A percentile compares a stretch with the other conserved stretches of the same genome.
phyloP scores from a whole-genome alignment of 768 basidiomycete species.

The Amanita muscaria region DNA sequence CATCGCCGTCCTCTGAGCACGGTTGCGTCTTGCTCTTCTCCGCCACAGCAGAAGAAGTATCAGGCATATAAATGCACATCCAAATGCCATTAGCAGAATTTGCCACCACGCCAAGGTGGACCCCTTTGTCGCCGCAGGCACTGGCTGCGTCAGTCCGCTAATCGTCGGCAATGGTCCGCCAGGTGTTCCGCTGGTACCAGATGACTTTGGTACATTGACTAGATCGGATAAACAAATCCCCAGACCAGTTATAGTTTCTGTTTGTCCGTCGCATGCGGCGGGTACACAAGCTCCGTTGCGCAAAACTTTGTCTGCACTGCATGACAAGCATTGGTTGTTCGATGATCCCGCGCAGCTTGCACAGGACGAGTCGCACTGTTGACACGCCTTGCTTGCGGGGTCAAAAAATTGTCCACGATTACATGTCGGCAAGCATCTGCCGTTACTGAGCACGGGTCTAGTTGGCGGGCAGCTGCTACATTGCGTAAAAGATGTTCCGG shows the following conservation, averaged over 20 bases:
- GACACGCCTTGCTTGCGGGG: constrained; percentile 49
- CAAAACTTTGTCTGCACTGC: constrained; percentile 53
- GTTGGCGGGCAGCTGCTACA: constrained; percentile 63
- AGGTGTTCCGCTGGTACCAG: constrained; percentile 37
- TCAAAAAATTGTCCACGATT: constrained; percentile 68
- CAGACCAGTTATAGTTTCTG: constrained; percentile 54
- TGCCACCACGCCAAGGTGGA: constrained; percentile 82
- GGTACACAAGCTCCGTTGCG: constrained; percentile 55
- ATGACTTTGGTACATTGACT: constrained; percentile 40
- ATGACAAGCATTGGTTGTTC: constrained; percentile 65
- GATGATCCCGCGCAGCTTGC: constrained; percentile 65
- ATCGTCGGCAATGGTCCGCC: constrained; percentile 53
- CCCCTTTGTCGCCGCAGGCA: constrained; percentile 23
- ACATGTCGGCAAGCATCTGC: constrained; percentile 75
- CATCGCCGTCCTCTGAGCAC: constrained; percentile 56
- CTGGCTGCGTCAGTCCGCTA: constrained; percentile 51
- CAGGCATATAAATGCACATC: constrained; percentile 71
- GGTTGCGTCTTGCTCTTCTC: constrained; percentile 58
- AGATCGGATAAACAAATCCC: constrained; percentile 74
- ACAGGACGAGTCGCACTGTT: constrained; percentile 67
- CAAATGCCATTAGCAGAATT: constrained; percentile 75
- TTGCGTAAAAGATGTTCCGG: constrained; percentile 69
- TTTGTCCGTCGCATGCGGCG: constrained; percentile 48
- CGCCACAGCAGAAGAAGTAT: constrained; percentile 61
- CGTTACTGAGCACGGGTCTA: constrained; percentile 65